A percentile compares a stretch with the other conserved stretches of the same genome.
Conservation (phyloP, 495 filamentous ascomycete genomes). For the Trichoderma virens region DNA sequence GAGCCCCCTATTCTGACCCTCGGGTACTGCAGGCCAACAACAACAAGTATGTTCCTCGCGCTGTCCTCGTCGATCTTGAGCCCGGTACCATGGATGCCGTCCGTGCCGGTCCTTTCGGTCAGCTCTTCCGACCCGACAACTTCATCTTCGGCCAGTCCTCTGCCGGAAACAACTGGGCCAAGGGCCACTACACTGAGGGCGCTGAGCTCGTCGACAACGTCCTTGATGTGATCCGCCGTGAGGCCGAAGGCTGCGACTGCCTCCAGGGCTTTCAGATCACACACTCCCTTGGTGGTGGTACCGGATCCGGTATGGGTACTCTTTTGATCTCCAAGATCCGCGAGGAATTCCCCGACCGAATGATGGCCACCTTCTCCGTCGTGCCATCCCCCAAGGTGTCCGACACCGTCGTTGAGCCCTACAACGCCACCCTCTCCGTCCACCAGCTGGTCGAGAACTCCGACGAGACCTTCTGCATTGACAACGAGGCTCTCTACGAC, state of each 20-base stretch:
- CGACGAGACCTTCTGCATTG: conserved; percentile 99
- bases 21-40: conserved; percentile 60
- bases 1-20: not conserved
- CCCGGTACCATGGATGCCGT: conserved; percentile 99
- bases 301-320: conserved; percentile 99
- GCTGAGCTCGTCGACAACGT: conserved; percentile 98
- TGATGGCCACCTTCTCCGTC: conserved; percentile 99
- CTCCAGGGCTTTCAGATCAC: conserved; percentile 99
- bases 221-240: conserved; percentile 95
- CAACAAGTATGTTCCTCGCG: conserved; percentile 99
- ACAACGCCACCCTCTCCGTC: conserved; percentile 98
- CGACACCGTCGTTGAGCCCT: conserved; percentile 98
- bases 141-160: conserved; percentile 99
- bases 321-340: conserved; percentile 99
- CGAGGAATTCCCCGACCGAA: conserved; percentile 99
- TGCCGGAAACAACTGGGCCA: conserved; percentile 99
- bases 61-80: conserved; percentile 98
- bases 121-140: conserved; percentile 99
- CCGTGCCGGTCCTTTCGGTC: conserved; percentile 95
- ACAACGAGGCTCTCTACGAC: conserved; percentile 99
- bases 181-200: conserved; percentile 99
- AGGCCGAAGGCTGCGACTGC: conserved; percentile 98
- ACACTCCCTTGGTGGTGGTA: conserved; percentile 99
- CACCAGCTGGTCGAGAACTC: conserved; percentile 99
- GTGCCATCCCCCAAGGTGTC: conserved; percentile 99